Base-by-base conservation (phyloP, 495 filamentous ascomycete genomes). In the Aspergillus nanangensis region DNA sequence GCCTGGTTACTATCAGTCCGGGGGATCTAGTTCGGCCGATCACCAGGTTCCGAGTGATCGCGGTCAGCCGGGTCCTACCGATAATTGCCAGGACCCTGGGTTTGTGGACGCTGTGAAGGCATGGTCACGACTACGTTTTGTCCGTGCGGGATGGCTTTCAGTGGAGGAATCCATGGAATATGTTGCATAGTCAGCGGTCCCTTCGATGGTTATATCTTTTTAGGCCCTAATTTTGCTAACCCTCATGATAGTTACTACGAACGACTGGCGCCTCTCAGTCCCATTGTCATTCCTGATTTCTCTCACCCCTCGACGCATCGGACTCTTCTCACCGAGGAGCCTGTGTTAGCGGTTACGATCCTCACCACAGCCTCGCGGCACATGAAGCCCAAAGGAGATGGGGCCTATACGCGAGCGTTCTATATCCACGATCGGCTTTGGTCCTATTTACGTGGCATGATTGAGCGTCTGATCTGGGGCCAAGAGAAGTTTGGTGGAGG, bases 361-460 rank as follows among this genome's bases (percentile, higher is more conserved):
- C 76, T 98, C 24, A 93, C 91, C 0, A 91, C 95, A 39, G 81
- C 93, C 2, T 95, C 91, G 11, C 79, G 93, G 17, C 93, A 96
- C 60, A 78, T 83, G 58, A 78, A 77, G 46, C 82, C 94, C 14
- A 75, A 82, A 19, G 83, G 87, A n/a, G 79, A 89, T 1, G 94
- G 94, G 3, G 83, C 87, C 3, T 73, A 81, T 50, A 93, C 87
- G 32, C 82, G 93, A 32, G 87, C 88, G 0, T 89, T 90, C 52
- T 87, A 88, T 45, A 95, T 98, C 41, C 93, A 97, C 56, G 90
- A 96, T 51, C 84, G 89, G 63, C 78, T 98, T n/a, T 98, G 93
- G 93, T 83, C 80, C 19, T 95, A 96, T 60, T 78, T 96, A 24
- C 82, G 90, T 22, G 84, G 88, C 41, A 96, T 95, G 86, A 90